Base-by-base conservation (phyloP, 2,329 filamentous ascomycete genomes). In the Ascosphaera aggregata region DNA sequence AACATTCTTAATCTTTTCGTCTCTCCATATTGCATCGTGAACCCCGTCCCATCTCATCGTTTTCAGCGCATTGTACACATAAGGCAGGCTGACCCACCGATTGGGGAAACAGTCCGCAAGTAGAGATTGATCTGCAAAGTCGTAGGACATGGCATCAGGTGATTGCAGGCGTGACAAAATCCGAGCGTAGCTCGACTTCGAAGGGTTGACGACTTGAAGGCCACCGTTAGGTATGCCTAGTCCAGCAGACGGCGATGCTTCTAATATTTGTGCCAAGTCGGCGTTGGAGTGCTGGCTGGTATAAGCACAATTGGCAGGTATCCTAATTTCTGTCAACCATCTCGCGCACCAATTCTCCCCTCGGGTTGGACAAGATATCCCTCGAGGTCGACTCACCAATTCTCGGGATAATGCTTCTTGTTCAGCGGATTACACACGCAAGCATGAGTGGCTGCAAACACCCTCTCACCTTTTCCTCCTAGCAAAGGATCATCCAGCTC, bases 401-500 rank as follows among this genome's bases (percentile, higher is more conserved):
- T 60, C 37, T 60, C 56, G 0, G 82, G 82, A 56, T 92, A 92
- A 58, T 91, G 80, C 20, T 69, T 51, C 55, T 80, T 82, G 48
- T 71, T 67, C 46, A 84, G 60, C 17, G 82, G 81, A 58, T 91
- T 91, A 61, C 82, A 91, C 15, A 82, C 73, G 57, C 82, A 91
- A 3, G 82, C 82, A 57, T 86, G 80, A 45, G 73, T 73, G 3
- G 81, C 80, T 1, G 80, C 82, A 56, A 92, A 86, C 24, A 92
- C 78, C 35, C 69, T 65, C 35, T 65, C 53, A 17, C 76, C 71
- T 15, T 59, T 60, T 9, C 48, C 72, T 1, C 48, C 60, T 42
- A 63, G 42, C 34, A 58, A 60, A 0, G 69, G 61, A 16, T 60
- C 51, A 55, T 86, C 80, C 36, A 91, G 68, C 43, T 70, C 61